Evolutionary conservation across 2,329 filamentous ascomycete genomes (phyloP).

Genomic region (Penicillium sp.): DNA sequence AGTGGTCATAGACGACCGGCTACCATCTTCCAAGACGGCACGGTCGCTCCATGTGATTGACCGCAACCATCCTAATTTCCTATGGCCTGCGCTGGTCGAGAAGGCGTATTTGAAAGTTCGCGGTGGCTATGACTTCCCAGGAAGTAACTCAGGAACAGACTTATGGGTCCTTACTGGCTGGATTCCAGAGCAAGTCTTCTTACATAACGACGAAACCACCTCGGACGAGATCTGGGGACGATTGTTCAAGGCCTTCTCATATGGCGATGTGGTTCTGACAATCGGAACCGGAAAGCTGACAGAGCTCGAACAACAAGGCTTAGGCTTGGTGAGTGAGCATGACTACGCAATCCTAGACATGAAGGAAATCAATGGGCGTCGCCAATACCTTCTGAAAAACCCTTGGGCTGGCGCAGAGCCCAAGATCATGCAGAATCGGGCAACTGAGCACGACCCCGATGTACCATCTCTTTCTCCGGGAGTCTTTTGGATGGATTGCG

Average conservation of each 20-base stretch:
- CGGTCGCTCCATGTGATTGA: slow-evolving; percentile 85
- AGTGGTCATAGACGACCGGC: slow-evolving; percentile 82
- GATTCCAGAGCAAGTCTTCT: slow-evolving; percentile 93
- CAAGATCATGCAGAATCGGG: slow-evolving; percentile 23
- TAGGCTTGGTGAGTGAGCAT: slow-evolving; percentile 85
- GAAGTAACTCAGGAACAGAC: slow-evolving; percentile 95
- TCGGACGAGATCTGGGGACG: slow-evolving; percentile 74
- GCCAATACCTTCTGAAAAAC: slow-evolving; percentile 83
- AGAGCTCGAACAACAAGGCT: slow-evolving; percentile 69
- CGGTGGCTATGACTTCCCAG: slow-evolving; percentile 95
- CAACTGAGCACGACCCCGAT: slow-evolving; percentile 2
- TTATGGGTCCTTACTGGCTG: slow-evolving; percentile 90
- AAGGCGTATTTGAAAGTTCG: slow-evolving; percentile 96
- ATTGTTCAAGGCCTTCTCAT: slow-evolving; percentile 69
- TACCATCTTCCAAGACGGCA: slow-evolving; percentile 71
- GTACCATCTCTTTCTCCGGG: slow-evolving; percentile 53
- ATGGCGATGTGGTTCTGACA: slow-evolving; percentile 81
- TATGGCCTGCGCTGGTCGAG: slow-evolving; percentile 92
- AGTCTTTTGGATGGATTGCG: slow-evolving; percentile 91
- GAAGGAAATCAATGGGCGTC: slow-evolving; percentile 60
- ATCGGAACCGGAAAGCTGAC: slow-evolving; percentile 85
- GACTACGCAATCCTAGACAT: slow-evolving; percentile 90
- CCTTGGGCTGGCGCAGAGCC: slow-evolving; percentile 78
- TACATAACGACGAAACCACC: slow-evolving; percentile 81
- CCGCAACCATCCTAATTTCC: slow-evolving; percentile 70